Evolutionary conservation across 768 basidiomycete species (phyloP), one percentile per base, ranked within the genome.

Genomic region (Lactarius evosmus): DNA sequence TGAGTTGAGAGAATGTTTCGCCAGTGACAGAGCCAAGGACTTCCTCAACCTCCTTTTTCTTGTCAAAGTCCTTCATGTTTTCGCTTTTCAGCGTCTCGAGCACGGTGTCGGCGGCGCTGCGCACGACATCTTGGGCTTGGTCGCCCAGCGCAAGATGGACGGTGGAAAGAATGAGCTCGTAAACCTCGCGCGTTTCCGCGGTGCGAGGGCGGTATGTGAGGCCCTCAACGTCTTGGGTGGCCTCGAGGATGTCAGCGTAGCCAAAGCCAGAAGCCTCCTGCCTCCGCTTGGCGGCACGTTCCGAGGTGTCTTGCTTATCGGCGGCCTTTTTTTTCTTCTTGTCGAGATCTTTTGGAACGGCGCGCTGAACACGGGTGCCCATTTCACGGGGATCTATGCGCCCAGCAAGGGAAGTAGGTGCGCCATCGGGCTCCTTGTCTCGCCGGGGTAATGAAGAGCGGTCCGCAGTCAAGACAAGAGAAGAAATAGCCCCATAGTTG

Each of bases 391-490:
- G 82, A 79, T 93, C 87, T 62, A 99, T 98, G 30, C 89, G 85
- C 17, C 97, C 97, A 51, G 86, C 89, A 36, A 98, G 86, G 2
- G 95, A 88, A 17, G 95, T 95, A 11, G 95, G 92, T 8, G 94
- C 93, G 66, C 97, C 96, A 79, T 97, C 95, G 7, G 95, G 95
- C 74, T 99, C 96, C 78, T 91, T 91, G 82, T 95, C 93, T 66
- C 95, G 82, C 53, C 93, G 83, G 22, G 91, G 91, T 56, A 93
- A 77, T 2, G 81, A 83, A 57, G 90, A 89, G 59, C 87, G 81
- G 77, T 93, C 89, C 14, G 96, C 93, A n/a, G 91, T 95, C 72
- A 98, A 81, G 51, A 98, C 96, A 50, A 98, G 83, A 25, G 93
- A 95, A 32, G 93, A 93, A 72, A 98, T 95, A 60, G 92, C 92